A percentile compares a stretch with the other conserved stretches of the same genome.
These are phyloP conservation scores for Jamesozyma hellenica DNA, from an alignment of 805 yeast genomes.

Conservation along the genomic window DNA sequence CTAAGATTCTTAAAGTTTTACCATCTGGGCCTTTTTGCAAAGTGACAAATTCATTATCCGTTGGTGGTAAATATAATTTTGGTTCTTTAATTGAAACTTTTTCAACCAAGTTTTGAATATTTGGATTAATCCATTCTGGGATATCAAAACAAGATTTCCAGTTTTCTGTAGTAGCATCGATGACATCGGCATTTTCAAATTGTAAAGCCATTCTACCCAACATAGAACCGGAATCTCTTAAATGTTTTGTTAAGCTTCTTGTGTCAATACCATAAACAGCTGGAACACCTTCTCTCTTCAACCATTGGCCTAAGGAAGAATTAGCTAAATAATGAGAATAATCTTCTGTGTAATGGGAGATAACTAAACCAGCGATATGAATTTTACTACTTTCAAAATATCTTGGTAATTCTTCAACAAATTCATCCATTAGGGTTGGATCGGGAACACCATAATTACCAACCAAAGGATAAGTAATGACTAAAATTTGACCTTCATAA, in stretches of 20 bases:
- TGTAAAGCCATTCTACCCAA: conserved; percentile 78
- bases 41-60: conserved; percentile 28
- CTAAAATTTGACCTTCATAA: conserved; percentile 93
- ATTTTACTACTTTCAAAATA: conserved; percentile 88
- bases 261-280: conserved; percentile 98
- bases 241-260: conserved; percentile 83
- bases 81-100: conserved; percentile 77
- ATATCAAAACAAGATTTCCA: conserved; percentile 60
- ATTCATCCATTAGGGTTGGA: conserved; percentile 62
- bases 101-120: conserved; percentile 82
- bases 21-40: conserved; percentile 61
- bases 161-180: conserved; percentile 27
- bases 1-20: conserved; percentile 68
- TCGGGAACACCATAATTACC: conserved; percentile 99
- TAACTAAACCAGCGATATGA: conserved; percentile 94
- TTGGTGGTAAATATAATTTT: conserved; percentile 61
- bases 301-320: conserved; percentile 89
- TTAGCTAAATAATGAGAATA: conserved; percentile 89
- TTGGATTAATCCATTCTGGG: conserved; percentile 92
- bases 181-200: conserved; percentile 29
- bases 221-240: conserved; percentile 88
- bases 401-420: conserved; percentile 68
- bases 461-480: conserved; percentile 90
- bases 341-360: conserved; percentile 93
- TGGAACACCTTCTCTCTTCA: conserved; percentile 82